Evolutionary conservation across 805 yeast species (phyloP).

Genomic region (Candida incommunis): DNA sequence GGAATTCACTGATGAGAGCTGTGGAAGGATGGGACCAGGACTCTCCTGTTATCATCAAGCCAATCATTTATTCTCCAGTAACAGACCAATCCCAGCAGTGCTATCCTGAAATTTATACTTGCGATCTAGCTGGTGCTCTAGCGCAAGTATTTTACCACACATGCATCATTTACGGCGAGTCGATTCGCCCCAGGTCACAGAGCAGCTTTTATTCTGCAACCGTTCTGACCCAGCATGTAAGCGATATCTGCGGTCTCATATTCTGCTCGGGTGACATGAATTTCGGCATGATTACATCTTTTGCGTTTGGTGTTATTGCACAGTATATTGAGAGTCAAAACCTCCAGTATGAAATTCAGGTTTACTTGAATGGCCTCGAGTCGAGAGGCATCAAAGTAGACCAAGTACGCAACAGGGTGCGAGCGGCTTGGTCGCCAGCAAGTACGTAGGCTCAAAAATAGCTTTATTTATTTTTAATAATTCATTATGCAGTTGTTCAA

Average conservation of each 20-base stretch:
- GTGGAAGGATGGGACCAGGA: background rate
- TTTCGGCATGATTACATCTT: slow-evolving; percentile 1
- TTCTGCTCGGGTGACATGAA: slow-evolving; percentile 1
- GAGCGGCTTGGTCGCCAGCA: background rate
- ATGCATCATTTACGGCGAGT: background rate
- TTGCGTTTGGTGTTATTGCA: slow-evolving; percentile 1
- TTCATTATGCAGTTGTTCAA: no score
- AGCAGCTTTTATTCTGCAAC: background rate
- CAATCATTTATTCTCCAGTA: background rate
- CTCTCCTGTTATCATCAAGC: background rate
- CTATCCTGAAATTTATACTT: slow-evolving; percentile 1
- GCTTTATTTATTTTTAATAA: no score
- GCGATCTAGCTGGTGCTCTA: background rate
- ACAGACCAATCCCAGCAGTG: background rate
- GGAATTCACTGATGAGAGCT: background rate
- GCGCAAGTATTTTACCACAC: slow-evolving; percentile 1
- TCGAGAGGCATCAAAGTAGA: background rate
- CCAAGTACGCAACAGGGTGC: background rate
- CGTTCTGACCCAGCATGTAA: background rate
- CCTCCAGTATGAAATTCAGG: background rate
- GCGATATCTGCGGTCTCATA: slow-evolving; percentile 1
- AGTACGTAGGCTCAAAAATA: no score
- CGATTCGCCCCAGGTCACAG: background rate
- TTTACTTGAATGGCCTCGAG: background rate
- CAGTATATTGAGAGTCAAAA: background rate